Percentiles rank a stretch among this genome's conserved stretches.
These are phyloP conservation scores for Xylariaceae sp. DNA, from an alignment of 2,329 filamentous ascomycete species.

Conservation along the genomic window DNA sequence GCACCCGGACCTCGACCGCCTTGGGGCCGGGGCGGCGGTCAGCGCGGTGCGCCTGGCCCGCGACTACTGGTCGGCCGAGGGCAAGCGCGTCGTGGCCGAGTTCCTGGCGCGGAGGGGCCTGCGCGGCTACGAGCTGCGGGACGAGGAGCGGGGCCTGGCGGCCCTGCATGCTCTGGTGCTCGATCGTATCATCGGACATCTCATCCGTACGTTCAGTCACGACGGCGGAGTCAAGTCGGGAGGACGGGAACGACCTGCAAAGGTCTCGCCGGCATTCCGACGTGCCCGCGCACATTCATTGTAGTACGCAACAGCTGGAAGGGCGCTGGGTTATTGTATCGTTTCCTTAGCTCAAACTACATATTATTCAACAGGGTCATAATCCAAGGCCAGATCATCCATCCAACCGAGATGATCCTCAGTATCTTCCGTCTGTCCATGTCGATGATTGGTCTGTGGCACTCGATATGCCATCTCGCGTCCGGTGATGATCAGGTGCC, in stretches of 20 bases:
- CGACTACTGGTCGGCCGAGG: conserved; percentile 12
- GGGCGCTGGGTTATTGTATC: background rate
- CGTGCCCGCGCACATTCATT: background rate
- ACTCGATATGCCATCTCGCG: too few species aligned
- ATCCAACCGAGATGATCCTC: background rate
- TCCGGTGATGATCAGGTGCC: too few species aligned
- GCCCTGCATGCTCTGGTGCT: conserved; percentile 1
- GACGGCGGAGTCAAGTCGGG: background rate
- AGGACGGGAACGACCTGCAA: background rate
- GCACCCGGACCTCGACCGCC: conserved; percentile 1
- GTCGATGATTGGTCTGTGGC: too few species aligned
- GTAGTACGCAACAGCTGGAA: too few species aligned
- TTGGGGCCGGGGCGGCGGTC: conserved; percentile 4
- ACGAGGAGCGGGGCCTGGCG: background rate
- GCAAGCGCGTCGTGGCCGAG: conserved; percentile 4
- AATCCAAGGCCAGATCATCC: background rate
- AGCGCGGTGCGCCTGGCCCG: conserved; percentile 6
- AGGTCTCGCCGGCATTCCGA: background rate
- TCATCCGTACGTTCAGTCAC: background rate
- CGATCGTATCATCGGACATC: conserved; percentile 2
- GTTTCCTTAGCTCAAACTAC: background rate
- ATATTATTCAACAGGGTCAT: background rate
- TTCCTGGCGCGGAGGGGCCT: conserved; percentile 5
- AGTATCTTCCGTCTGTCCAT: too few species aligned
- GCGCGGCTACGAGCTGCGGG: background rate